Evolutionary conservation across 805 yeast genomes (phyloP), one percentile per base, ranked within the genome.

Genomic region (Lachancea waltii): DNA sequence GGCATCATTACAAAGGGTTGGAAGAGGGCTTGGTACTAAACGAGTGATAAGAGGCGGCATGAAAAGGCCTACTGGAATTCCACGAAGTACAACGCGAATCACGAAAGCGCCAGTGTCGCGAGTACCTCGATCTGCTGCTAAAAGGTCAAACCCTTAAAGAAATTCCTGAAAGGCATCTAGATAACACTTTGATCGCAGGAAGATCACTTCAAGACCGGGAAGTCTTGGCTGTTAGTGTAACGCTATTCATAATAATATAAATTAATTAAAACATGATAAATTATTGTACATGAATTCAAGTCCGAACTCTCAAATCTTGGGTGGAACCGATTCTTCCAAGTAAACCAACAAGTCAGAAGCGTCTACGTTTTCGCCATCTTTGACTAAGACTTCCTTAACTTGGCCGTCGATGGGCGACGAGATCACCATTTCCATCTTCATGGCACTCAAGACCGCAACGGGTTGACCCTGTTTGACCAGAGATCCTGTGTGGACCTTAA

Each of bases 341-440:
- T 70, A 70, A 50, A 81, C 79, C 48, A 94, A 70, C 64, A 92
- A 70, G 62, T 92, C 99, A 47, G 83, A 80, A 38, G 97, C 95
- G 56, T 89, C 98, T 34, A 92, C 97, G 36, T 90, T 81, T 56
- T 92, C 98, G 52, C 95, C 95, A 60, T 85, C 94, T 64, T 80
- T 80, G 48, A 86, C 82, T 34, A 72, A 62, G 15, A 92, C 73
- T 16, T 81, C 85, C 33, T 81, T 79, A 45, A 92, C 77, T 58
- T 74, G 77, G 62, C 98, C 99, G 42, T 81, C 73, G 43, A 78
- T 82, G 39, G 95, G 95, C 16, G 98, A 90, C 61, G 86, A 77
- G 53, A 90, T 89, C 36, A 92, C 95, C 97, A 92, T 92, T 71
- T 92, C 98, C 98, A 90, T 90, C 77, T 90, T 90, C 98, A 90